Percentiles rank a stretch among this genome's conserved stretches.
phyloP scores from a whole-genome alignment of 257 asterid species.

The Lavandula angustifolia region DNA sequence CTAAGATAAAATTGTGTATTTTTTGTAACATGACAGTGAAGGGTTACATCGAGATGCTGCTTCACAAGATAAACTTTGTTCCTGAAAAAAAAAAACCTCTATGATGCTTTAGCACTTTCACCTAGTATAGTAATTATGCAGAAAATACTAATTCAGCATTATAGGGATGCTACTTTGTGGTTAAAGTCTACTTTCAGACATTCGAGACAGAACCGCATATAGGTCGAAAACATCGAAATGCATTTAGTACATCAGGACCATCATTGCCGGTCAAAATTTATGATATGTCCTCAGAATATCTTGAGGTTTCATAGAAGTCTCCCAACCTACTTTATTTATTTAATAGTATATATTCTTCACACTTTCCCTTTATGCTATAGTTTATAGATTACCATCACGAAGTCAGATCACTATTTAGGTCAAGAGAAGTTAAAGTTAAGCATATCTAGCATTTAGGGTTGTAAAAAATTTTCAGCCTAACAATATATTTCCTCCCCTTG shows the following conservation, averaged over 20 bases:
- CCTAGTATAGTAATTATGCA: neutral
- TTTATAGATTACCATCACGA: neutral
- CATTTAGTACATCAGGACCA: too few species aligned
- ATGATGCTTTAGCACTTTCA: neutral
- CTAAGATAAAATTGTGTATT: neutral
- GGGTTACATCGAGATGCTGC: constrained; percentile 1
- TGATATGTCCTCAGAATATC: neutral
- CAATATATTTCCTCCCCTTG: neutral
- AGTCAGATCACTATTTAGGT: neutral
- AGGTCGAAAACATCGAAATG: too few species aligned
- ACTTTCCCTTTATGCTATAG: constrained; percentile 1
- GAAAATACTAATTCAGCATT: too few species aligned
- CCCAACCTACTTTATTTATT: neutral
- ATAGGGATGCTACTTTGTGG: too few species aligned
- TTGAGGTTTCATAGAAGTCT: neutral
- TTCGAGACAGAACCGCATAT: too few species aligned
- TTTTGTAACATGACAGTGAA: neutral
- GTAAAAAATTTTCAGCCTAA: neutral
- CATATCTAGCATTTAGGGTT: neutral
- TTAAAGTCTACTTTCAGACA: too few species aligned
- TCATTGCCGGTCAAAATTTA: too few species aligned
- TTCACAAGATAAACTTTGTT: too few species aligned
- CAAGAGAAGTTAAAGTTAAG: neutral
- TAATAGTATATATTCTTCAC: neutral
- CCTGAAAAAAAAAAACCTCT: neutral